These are phyloP conservation scores for Rhizopogon vinicolor DNA, from an alignment of 768 basidiomycete species.

Conservation along the genomic window DNA sequence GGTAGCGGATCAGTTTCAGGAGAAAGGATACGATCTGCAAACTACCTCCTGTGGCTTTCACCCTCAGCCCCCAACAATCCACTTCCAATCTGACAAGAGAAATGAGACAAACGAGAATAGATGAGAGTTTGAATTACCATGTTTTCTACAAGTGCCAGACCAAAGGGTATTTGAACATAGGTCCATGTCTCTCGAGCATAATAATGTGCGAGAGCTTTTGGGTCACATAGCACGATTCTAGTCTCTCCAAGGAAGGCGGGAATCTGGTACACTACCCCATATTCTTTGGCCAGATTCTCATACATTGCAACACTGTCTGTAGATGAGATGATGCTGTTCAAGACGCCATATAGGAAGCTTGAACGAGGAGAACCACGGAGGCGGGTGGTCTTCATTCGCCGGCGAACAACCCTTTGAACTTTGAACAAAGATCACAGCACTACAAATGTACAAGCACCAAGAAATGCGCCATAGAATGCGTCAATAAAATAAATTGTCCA, in stretches of 20 bases:
- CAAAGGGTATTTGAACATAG: conserved; percentile 37
- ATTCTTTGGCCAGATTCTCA: conserved; percentile 17
- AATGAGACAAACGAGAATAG: neutral
- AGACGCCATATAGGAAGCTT: conserved; percentile 14
- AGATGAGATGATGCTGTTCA: conserved; percentile 1
- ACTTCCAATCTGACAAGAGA: conserved; percentile 15
- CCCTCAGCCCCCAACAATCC: conserved; percentile 25
- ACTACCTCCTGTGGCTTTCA: conserved; percentile 41
- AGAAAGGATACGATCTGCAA: no score
- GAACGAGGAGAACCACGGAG: conserved; percentile 13
- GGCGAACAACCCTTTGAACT: no score
- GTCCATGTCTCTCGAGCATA: conserved; percentile 25
- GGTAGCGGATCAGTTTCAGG: neutral
- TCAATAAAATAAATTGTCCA: no score
- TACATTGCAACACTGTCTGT: conserved; percentile 6
- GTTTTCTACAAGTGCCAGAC: conserved; percentile 26
- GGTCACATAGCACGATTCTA: conserved; percentile 29
- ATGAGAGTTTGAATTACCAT: neutral
- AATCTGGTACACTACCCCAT: conserved; percentile 9
- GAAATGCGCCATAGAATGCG: no score
- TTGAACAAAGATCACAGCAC: no score
- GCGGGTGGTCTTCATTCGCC: conserved; percentile 4
- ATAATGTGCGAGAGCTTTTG: conserved; percentile 45
- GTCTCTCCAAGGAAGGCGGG: conserved; percentile 10
- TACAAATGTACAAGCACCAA: no score